Base-by-base conservation (phyloP, 805 yeast species). In the Metschnikowia cubensis region DNA sequence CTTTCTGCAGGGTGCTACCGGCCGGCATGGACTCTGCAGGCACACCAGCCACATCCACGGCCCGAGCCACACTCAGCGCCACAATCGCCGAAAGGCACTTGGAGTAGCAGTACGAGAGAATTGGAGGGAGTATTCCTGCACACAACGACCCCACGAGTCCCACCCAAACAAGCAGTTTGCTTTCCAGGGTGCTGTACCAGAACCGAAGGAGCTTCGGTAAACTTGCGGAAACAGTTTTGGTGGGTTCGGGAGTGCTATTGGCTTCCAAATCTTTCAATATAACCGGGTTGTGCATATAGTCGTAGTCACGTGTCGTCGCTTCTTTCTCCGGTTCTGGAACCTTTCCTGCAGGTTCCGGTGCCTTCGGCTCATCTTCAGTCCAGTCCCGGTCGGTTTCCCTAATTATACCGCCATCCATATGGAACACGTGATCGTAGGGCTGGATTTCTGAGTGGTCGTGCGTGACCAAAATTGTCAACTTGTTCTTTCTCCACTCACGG, bases 401-500 rank as follows among this genome's bases (percentile, higher is more conserved):
- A 8, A 37, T 20, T 8, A 13, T 5, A 10, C 40, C 40, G 10
- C n/a, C 63, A 33, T 82, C 79, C 65, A 94, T 63, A 3, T 84
- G 54, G 39, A 78, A 71, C 0, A 91, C 81, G 47, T 67, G 64
- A 59, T 89, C 96, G n/a, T 73, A 68, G 1, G 68, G 59, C 0
- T 68, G 66, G 15, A 92, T 83, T 33, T 82, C 82, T 10, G 71
- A 62, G 22, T 81, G 66, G 39, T 90, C 89, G 65, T 94, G 99
- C 0, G 97, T 87, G 46, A 92, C 75, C 2, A 89, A 68, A 14
- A 94, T 77, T 0, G 97, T 91, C 0, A 97, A 87, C 55, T 79
- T 84, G 2, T 80, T 83, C 6, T 53, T 50, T 57, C 98, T 76
- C 84, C 87, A 83, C 3, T 55, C 48, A 48, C 80, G 76, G 11